Conservation (phyloP, 2,329 filamentous ascomycete genomes). For the Trichoderma brevicompactum region DNA sequence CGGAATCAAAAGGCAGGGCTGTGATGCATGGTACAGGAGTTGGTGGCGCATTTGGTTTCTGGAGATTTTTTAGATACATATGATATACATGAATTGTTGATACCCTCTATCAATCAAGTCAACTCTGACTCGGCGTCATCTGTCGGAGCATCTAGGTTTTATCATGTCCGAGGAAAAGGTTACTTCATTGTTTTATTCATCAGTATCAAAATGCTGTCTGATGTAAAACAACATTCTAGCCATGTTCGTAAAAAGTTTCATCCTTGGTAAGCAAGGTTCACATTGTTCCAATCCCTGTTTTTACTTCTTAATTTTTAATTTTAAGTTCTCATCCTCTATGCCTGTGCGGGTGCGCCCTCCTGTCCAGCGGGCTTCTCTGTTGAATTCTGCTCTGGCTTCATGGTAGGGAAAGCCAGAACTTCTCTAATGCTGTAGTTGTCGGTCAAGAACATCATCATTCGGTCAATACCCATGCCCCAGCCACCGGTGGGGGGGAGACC, state of each 20-base stretch:
- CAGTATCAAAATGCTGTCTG: conserved; percentile 2
- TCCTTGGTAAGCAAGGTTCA: background rate
- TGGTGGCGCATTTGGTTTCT: conserved; percentile 27
- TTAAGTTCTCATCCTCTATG: background rate
- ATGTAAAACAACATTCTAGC: conserved; percentile 9
- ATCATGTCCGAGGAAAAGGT: background rate
- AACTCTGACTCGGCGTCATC: background rate
- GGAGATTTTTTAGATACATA: background rate
- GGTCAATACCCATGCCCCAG: conserved; percentile 95
- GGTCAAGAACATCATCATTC: conserved; percentile 93
- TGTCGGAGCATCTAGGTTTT: background rate
- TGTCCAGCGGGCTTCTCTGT: conserved; percentile 5
- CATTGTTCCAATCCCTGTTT: background rate
- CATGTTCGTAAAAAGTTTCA: background rate
- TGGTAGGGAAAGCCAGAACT: conserved; percentile 94
- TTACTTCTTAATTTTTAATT: background rate
- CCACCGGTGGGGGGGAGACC: conserved; percentile 92
- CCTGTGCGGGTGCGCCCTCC: background rate
- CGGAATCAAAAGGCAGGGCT: background rate
- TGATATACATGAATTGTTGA: conserved; percentile 25
- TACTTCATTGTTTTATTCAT: conserved; percentile 5
- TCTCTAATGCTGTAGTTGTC: conserved; percentile 95
- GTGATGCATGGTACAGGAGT: conserved; percentile 42
- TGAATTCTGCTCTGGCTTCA: conserved; percentile 78
- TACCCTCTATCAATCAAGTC: conserved; percentile 30